Conservation (phyloP, 108 stramenopile species). For the Craspedostauros australis region DNA sequence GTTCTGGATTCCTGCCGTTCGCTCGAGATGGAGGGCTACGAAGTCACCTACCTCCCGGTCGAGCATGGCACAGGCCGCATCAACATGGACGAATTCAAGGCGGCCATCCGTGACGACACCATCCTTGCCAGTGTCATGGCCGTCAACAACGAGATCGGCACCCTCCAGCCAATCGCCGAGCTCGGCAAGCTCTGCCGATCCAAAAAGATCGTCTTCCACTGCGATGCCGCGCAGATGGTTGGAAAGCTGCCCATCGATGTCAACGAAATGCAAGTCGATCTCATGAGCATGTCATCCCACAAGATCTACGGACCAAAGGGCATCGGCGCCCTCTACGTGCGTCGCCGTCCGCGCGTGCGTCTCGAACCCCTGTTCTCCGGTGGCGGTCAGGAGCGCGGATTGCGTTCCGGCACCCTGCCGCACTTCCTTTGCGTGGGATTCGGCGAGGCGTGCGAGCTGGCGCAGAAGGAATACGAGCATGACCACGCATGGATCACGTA, state of each 20-base stretch:
- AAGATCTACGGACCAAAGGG: slow-evolving; percentile 99
- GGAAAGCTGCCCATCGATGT: slow-evolving; percentile 97
- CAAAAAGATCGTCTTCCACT: slow-evolving; percentile 95
- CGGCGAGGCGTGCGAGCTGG: slow-evolving; percentile 88
- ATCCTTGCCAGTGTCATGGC: slow-evolving; percentile 95
- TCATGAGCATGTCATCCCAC: slow-evolving; percentile 95
- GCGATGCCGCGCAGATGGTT: slow-evolving; percentile 97
- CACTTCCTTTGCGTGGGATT: slow-evolving; percentile 90
- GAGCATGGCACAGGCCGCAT: slow-evolving; percentile 81
- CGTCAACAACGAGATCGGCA: slow-evolving; percentile 99
- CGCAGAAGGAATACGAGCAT: slow-evolving; percentile 78
- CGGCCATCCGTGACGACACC: slow-evolving; percentile 90
- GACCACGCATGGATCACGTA: slow-evolving; percentile 75
- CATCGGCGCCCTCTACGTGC: slow-evolving; percentile 93
- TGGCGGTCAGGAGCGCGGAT: slow-evolving; percentile 97
- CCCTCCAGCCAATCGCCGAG: slow-evolving; percentile 91
- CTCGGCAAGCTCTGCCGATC: slow-evolving; percentile 91
- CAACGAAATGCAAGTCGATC: slow-evolving; percentile 89
- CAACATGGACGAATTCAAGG: slow-evolving; percentile 83
- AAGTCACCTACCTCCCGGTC: slow-evolving; percentile 96
- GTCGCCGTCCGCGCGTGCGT: slow-evolving; percentile 93
- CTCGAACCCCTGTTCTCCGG: slow-evolving; percentile 96
- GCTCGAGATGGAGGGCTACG: slow-evolving; percentile 95
- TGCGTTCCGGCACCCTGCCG: slow-evolving; percentile 86
- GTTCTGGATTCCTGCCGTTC: slow-evolving; percentile 95